Conservation (phyloP, 768 basidiomycete species). For the Pisolithus orientalis region DNA sequence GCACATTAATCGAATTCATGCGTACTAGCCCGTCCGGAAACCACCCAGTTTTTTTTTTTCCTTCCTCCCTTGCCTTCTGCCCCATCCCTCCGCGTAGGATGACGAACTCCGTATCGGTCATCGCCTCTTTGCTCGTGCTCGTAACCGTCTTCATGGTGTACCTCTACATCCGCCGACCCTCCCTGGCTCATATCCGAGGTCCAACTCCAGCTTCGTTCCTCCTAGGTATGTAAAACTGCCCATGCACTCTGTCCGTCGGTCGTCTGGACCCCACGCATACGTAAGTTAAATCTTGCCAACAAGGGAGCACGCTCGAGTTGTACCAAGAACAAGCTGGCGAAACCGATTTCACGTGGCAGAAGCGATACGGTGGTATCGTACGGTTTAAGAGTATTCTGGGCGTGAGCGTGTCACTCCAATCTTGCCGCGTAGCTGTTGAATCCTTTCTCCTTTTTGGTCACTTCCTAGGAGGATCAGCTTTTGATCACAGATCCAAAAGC, state of each 20-base stretch:
- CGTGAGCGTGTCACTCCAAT: not conserved
- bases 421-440: not conserved
- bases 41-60: too few species aligned
- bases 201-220: not conserved
- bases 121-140: not conserved
- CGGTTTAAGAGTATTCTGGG: constrained; percentile 9
- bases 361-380: constrained; percentile 10
- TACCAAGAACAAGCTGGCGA: constrained; percentile 10
- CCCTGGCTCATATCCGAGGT: not conserved
- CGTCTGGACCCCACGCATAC: not conserved
- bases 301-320: constrained; percentile 3
- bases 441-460: not conserved
- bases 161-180: not conserved
- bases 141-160: not conserved
- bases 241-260: not conserved
- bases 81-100: too few species aligned
- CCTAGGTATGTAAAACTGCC: not conserved
- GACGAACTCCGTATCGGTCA: not conserved
- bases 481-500: constrained; percentile 1
- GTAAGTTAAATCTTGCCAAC: too few species aligned
- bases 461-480: constrained; percentile 3
- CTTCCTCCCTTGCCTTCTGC: too few species aligned
- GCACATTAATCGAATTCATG: too few species aligned
- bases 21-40: too few species aligned
- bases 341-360: constrained; percentile 14